Percentiles rank a stretch among this genome's conserved stretches.
Conservation (phyloP, 2,329 filamentous ascomycete species). For the Trichoderma gracile region DNA sequence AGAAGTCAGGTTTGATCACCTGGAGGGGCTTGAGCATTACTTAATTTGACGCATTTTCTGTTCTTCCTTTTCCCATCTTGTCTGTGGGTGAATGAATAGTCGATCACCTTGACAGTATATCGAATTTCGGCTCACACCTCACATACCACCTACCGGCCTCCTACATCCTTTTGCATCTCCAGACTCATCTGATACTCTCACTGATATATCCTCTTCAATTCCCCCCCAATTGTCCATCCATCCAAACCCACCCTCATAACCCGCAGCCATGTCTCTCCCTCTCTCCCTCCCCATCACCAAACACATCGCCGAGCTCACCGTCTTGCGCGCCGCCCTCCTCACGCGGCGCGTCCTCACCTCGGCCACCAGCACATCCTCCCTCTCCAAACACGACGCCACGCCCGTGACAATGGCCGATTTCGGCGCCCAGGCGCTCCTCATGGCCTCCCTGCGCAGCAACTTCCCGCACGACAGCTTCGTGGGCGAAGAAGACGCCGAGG, state of each 20-base stretch:
- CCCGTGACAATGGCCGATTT: slow-evolving; percentile 67
- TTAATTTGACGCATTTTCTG: too few species aligned
- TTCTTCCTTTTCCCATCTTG: too few species aligned
- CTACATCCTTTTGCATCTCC: too few species aligned
- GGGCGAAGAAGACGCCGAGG: slow-evolving; percentile 60
- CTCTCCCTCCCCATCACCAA: slow-evolving; percentile 26
- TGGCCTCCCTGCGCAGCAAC: slow-evolving; percentile 52
- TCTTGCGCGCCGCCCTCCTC: slow-evolving; percentile 57
- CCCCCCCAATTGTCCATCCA: too few species aligned
- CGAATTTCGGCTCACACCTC: not conserved
- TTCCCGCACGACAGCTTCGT: slow-evolving; percentile 61
- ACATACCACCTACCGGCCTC: not conserved
- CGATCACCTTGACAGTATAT: too few species aligned
- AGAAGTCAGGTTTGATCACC: too few species aligned
- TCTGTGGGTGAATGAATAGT: too few species aligned
- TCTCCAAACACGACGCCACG: slow-evolving; percentile 59
- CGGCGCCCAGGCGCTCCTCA: slow-evolving; percentile 62
- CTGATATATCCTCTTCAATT: too few species aligned
- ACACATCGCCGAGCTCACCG: slow-evolving; percentile 44
- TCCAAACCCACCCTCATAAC: too few species aligned
- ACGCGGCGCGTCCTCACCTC: slow-evolving; percentile 49
- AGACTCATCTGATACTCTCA: too few species aligned
- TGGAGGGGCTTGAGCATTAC: too few species aligned
- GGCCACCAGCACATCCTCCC: slow-evolving; percentile 40
- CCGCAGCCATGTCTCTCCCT: not conserved